These are phyloP conservation scores for Penicillium concentricum DNA, from an alignment of 2,329 filamentous ascomycete species.

Conservation along the genomic window DNA sequence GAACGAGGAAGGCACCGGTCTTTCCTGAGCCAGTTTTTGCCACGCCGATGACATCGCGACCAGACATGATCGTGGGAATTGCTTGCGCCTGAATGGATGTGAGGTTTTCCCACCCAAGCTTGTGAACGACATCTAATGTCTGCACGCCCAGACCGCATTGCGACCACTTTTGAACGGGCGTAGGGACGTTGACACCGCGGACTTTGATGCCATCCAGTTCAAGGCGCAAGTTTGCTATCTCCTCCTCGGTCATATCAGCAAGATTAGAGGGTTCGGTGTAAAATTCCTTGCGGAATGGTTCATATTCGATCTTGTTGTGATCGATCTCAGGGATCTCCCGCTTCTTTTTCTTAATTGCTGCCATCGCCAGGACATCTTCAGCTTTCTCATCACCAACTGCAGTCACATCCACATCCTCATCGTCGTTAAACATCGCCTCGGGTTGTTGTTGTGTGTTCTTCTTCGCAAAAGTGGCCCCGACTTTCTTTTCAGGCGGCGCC, in stretches of 20 bases:
- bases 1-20: conserved; percentile 90
- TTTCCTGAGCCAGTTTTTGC: conserved; percentile 98
- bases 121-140: conserved; percentile 79
- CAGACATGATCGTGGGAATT: conserved; percentile 92
- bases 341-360: conserved; percentile 70
- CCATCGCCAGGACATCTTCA: conserved; percentile 63
- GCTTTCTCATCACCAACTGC: conserved; percentile 61
- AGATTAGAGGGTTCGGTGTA: conserved; percentile 89
- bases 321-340: conserved; percentile 89
- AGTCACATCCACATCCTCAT: conserved; percentile 68
- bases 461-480: conserved; percentile 37
- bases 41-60: conserved; percentile 90
- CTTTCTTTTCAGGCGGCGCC: conserved; percentile 42
- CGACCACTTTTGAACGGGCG: conserved; percentile 94
- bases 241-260: conserved; percentile 76
- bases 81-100: conserved; percentile 96
- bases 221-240: conserved; percentile 75
- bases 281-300: conserved; percentile 88
- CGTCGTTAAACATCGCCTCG: conserved; percentile 83
- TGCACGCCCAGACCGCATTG: conserved; percentile 88
- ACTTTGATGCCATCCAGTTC: conserved; percentile 97
- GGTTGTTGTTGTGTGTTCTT: conserved; percentile 64
- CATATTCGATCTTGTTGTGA: conserved; percentile 81
- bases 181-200: conserved; percentile 80
- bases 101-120: conserved; percentile 79